Evolutionary conservation across 1,284 basidiomycete genomes (phyloP).

Genomic region (Erythrobasidium hasegawianum): DNA sequence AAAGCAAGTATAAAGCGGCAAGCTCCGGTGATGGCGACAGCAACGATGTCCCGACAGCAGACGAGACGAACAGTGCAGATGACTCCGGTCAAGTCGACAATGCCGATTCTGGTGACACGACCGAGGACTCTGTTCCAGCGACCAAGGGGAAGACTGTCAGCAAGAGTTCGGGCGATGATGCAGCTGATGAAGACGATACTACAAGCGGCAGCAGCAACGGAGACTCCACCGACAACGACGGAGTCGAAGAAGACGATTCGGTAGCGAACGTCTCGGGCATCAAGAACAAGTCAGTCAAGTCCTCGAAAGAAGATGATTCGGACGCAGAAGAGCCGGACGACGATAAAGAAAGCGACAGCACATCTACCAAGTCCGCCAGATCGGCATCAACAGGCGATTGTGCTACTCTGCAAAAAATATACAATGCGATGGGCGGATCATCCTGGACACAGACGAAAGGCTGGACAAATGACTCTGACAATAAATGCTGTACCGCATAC

Average conservation of each 20-base stretch:
- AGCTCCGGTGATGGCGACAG: neutral
- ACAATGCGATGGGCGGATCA: constrained; percentile 35
- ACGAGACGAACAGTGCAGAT: neutral
- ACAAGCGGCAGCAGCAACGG: neutral
- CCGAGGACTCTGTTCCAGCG: neutral
- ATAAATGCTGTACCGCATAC: constrained; percentile 29
- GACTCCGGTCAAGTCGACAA: too few species aligned
- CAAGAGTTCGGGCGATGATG: neutral
- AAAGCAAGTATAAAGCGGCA: neutral
- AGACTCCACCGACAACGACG: neutral
- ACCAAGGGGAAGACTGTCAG: constrained; percentile 1
- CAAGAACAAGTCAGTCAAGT: neutral
- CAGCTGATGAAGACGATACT: neutral
- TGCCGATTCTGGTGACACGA: too few species aligned
- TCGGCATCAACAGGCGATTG: constrained; percentile 26
- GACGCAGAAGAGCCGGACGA: neutral
- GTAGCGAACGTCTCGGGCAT: neutral
- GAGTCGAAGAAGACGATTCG: neutral
- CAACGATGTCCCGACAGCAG: too few species aligned
- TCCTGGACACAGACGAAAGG: constrained; percentile 31
- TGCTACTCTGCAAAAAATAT: constrained; percentile 24
- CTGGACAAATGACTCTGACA: constrained; percentile 9
- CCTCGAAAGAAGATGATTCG: constrained; percentile 19
- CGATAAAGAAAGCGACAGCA: neutral
- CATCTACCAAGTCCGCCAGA: neutral